Percentiles rank a stretch among this genome's conserved stretches.
phyloP scores from a whole-genome alignment of 2,329 filamentous ascomycete species.

The Diaporthe sp. region DNA sequence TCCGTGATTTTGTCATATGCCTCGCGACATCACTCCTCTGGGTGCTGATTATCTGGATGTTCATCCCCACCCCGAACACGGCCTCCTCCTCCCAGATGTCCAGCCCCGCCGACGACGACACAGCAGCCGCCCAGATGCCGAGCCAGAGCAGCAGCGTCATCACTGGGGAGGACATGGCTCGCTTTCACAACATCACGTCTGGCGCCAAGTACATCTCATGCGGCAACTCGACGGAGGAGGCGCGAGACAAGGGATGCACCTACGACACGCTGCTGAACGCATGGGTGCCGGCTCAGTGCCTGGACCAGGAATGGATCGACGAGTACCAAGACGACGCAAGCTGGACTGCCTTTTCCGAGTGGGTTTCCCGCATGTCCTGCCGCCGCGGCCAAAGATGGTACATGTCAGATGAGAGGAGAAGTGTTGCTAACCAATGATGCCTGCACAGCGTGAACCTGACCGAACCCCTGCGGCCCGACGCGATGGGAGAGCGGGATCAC shows the following conservation, averaged over 20 bases:
- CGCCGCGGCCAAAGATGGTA: neutral
- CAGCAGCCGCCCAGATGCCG: conserved; percentile 10
- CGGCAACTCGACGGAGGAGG: conserved; percentile 41
- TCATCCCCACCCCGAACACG: neutral
- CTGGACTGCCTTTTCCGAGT: conserved; percentile 46
- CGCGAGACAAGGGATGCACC: conserved; percentile 36
- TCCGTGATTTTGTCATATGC: conserved; percentile 28
- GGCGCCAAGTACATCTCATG: conserved; percentile 32
- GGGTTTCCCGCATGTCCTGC: neutral
- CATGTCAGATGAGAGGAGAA: neutral
- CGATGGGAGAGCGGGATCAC: conserved; percentile 45
- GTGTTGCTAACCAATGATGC: neutral
- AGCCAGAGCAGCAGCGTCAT: conserved; percentile 15
- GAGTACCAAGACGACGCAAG: conserved; percentile 47
- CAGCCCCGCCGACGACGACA: neutral
- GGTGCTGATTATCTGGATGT: conserved; percentile 27
- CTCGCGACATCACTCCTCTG: conserved; percentile 29
- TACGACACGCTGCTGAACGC: conserved; percentile 42
- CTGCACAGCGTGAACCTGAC: conserved; percentile 42
- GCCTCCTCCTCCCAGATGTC: neutral
- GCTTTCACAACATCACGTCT: conserved; percentile 31
- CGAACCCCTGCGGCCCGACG: conserved; percentile 40
- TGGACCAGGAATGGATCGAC: conserved; percentile 49
- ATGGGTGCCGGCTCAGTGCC: conserved; percentile 40
- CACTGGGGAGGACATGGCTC: conserved; percentile 4